Evolutionary conservation across 164 flowering plant genomes (phyloP).

Genomic region (Vitis amurensis): DNA sequence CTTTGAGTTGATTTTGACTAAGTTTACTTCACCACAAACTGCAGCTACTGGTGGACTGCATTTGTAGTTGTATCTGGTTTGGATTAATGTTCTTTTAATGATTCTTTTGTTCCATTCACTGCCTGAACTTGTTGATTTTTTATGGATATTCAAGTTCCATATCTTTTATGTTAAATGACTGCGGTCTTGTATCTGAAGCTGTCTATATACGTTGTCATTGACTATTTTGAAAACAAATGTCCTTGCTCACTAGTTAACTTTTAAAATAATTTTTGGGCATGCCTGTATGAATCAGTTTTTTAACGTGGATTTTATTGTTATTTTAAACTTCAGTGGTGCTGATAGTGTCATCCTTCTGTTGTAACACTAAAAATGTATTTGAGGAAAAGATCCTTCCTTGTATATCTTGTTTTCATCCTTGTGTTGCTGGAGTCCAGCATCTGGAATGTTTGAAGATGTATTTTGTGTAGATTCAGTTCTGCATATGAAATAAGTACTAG

Average conservation of each 20-base stretch:
- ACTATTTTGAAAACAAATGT: background rate
- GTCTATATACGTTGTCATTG: background rate
- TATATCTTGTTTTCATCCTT: background rate
- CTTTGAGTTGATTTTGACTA: background rate
- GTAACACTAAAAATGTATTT: background rate
- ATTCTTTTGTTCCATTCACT: background rate
- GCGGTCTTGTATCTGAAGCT: constrained; percentile 1
- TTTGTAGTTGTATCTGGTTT: background rate
- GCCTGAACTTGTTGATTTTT: background rate
- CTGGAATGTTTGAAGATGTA: background rate
- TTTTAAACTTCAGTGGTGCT: too few species aligned
- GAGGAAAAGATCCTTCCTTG: background rate
- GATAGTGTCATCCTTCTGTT: too few species aligned
- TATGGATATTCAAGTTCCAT: background rate
- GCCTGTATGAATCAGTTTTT: too few species aligned
- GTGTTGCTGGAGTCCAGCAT: background rate
- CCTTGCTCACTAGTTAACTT: too few species aligned
- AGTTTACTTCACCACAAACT: background rate
- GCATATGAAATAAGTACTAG: background rate
- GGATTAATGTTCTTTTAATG: background rate
- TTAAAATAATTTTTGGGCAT: too few species aligned
- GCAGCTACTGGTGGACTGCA: background rate
- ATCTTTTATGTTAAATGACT: background rate
- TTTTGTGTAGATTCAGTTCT: background rate
- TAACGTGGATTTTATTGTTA: too few species aligned